Percentiles rank a stretch among this genome's conserved stretches.
These are phyloP conservation scores for Claviceps sorghi DNA, from an alignment of 2,329 filamentous ascomycete species.

Conservation along the genomic window DNA sequence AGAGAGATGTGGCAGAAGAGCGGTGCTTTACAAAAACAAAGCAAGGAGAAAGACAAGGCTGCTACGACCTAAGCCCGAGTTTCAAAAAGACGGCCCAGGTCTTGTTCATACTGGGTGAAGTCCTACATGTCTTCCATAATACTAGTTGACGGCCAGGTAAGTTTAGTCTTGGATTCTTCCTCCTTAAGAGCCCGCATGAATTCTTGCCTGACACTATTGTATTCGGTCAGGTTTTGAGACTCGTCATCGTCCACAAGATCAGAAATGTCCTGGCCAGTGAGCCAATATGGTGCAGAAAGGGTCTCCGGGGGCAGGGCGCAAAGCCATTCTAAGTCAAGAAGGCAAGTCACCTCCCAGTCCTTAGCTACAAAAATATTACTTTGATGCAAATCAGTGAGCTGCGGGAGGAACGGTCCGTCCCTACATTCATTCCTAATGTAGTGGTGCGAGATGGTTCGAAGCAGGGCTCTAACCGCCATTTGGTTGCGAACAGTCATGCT, in stretches of 20 bases:
- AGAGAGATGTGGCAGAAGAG: not conserved
- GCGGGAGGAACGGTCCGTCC: slow-evolving; percentile 15
- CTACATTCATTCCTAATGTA: slow-evolving; percentile 10
- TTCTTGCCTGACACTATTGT: not conserved
- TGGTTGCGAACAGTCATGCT: slow-evolving; percentile 15
- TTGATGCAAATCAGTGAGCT: slow-evolving; percentile 18
- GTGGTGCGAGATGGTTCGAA: slow-evolving; percentile 12
- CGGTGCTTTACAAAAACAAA: not conserved
- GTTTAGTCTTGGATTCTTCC: too few relatives aligned
- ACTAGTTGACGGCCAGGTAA: too few relatives aligned
- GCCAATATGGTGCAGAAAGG: not conserved
- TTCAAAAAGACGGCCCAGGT: not conserved
- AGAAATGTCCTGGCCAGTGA: not conserved
- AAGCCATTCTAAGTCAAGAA: too few relatives aligned
- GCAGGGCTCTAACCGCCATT: slow-evolving; percentile 14
- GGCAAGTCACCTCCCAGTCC: slow-evolving; percentile 14
- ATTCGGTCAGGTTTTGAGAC: not conserved
- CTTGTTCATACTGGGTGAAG: not conserved
- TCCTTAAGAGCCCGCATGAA: too few relatives aligned
- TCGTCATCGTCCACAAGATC: not conserved
- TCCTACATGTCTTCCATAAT: too few relatives aligned
- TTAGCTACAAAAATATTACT: slow-evolving; percentile 23
- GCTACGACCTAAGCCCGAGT: not conserved
- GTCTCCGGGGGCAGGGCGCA: too few relatives aligned
- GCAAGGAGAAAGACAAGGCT: not conserved